Percentiles rank a stretch among this genome's conserved stretches.
Evolutionary conservation across 116 monocot species (phyloP).

Genomic region (Phalaenopsis hybrid): DNA sequence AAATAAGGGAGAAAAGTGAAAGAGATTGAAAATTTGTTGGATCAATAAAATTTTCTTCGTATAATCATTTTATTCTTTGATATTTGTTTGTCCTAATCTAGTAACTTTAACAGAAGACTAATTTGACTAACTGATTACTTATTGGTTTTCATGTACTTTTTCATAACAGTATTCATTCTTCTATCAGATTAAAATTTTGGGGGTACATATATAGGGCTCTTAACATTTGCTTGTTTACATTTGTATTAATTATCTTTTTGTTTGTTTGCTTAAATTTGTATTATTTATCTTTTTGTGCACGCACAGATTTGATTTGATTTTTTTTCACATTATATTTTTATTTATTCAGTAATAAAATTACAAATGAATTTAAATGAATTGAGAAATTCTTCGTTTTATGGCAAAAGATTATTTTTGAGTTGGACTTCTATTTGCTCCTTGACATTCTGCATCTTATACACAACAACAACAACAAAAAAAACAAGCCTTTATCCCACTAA

Average conservation of each 20-base stretch:
- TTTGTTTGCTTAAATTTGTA: not conserved
- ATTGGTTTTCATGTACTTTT: constrained; percentile 8
- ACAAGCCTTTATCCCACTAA: too few species aligned
- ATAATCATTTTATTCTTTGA: not conserved
- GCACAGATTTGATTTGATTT: not conserved
- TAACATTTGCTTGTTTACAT: too few species aligned
- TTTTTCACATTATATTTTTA: not conserved
- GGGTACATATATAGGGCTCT: not conserved
- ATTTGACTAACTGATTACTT: not conserved
- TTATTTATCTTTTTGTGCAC: not conserved
- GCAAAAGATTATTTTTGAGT: not conserved
- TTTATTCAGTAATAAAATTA: not conserved
- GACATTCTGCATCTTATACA: not conserved
- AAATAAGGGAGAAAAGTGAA: not conserved
- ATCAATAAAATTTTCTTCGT: not conserved
- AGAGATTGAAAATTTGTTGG: not conserved
- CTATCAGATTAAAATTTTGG: not conserved
- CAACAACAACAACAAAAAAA: too few species aligned
- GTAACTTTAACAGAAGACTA: not conserved
- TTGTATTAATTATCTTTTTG: too few species aligned
- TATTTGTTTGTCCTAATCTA: not conserved
- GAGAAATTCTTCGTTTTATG: not conserved
- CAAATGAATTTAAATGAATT: not conserved
- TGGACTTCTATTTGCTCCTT: not conserved
- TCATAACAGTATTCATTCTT: too few species aligned